Evolutionary conservation across 2,329 filamentous ascomycete species (phyloP), one percentile per base, ranked within the genome.

Genomic region (Coleophoma cylindrospora): DNA sequence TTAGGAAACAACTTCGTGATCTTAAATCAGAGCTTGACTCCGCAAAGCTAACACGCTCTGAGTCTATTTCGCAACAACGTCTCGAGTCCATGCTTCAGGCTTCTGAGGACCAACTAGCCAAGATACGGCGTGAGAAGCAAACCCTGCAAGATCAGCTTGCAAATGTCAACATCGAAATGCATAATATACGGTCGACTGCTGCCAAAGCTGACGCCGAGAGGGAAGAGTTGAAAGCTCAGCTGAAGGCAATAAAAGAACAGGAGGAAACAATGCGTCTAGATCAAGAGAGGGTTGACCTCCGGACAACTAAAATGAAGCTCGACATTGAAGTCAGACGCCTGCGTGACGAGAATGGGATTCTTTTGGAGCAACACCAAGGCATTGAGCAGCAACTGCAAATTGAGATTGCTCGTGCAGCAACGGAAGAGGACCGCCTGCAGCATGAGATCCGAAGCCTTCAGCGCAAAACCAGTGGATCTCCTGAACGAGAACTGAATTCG

Each of bases 231-330:
- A 78, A 84, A 50, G 76, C 69, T 33, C 80, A 86, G 59, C 69
- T 89, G 17, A 74, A 75, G 41, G 73, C 74, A 21, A 64, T 73
- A n/a, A 73, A 72, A 53, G 73, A 80, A 37, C 75, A 78, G 49
- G 79, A 79, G 45, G 79, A 84, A 51, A 80, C 76, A 1, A 76
- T 81, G 57, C 77, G 76, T 12, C 65, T 86, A 43, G 85, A 89
- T 57, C 80, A 84, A 53, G 86, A 89, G 61, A 83, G 84, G 55
- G 69, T 86, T 43, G 83, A 89, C 48, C 71, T 89, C 21, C 81
- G 84, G 15, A 81, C 83, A 27, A 70, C 79, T n/a, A 86, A 84
- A 62, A 70, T 83, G 54, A 85, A 83, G 60, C 74, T 88, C 15
- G 86, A 89, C 55, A 77, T 73, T 53, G 86, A 89, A 59, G 71